Evolutionary conservation across 331 rosid species (phyloP), one percentile per base, ranked within the genome.

Genomic region (Pyracantha coccinea): DNA sequence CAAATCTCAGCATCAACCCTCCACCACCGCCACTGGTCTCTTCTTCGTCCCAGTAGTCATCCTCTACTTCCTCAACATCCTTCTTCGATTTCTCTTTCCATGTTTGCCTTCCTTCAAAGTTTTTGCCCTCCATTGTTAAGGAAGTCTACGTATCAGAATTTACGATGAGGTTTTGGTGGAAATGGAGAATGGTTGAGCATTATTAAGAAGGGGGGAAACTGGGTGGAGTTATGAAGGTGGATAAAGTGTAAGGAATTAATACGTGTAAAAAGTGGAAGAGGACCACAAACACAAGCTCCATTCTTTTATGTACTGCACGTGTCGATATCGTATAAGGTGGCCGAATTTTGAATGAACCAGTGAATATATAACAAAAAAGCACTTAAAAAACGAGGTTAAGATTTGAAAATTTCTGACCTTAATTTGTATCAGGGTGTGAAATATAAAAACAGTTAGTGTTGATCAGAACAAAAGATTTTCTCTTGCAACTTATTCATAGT

Each of bases 21-120:
- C 67, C 80, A 25, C 77, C 67, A 8, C 53, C 77, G 6, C 69
- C 80, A 29, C 77, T 44, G 2, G 77, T 83, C 24, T 86, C 91
- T 1, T 90, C 96, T 67, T 87, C 98, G 20, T 89, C 93, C 14
- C 83, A 70, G 68, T 87, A 70, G 68, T 87, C 98, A 72, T 87
- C 86, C 4, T 73, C 91, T 6, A 74, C 33, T 24, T 88, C 89
- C 13, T 90, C 94, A 13, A 79, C 85, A 24, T 79, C 81, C 31
- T 54, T 84, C 68, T 70, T 47, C 27, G 33, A 72, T 72, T 83
- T 88, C 81, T 87, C 89, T 73, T 66, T 60, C 68, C 75, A 63
- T 15, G 68, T 75, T 64, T 78, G 75, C 79, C 73, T 86, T 76
- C 83, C 88, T 79, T 81, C 90, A 54, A 80, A 31, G 33, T 71